Conservation (phyloP, 352 stramenopile genomes). For the Blastocystis sp. region DNA sequence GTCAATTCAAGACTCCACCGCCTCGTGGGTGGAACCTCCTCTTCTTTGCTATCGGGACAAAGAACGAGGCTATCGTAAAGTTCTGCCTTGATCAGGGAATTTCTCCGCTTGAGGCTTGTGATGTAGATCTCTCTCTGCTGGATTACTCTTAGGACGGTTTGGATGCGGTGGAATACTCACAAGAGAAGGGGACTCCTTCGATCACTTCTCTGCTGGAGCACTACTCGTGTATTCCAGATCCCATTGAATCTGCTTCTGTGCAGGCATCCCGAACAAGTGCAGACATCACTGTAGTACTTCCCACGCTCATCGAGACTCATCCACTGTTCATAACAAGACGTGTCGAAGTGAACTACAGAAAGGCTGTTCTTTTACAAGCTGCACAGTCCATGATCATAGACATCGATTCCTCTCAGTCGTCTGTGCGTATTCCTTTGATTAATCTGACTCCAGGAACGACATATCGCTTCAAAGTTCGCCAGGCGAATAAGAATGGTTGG, state of each 20-base stretch:
- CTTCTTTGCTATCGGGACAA: background rate
- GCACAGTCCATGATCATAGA: background rate
- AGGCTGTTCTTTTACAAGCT: background rate
- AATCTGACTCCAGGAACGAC: background rate
- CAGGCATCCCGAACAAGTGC: background rate
- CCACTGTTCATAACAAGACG: background rate
- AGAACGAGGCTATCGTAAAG: background rate
- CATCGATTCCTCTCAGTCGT: background rate
- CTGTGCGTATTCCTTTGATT: background rate
- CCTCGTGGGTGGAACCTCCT: background rate
- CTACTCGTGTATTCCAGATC: background rate
- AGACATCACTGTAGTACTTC: background rate
- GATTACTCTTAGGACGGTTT: background rate
- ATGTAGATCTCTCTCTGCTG: background rate
- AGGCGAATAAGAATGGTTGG: background rate
- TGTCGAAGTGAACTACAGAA: slow-evolving; percentile 10
- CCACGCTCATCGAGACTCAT: background rate
- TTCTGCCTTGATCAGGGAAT: slow-evolving; percentile 22
- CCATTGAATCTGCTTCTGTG: background rate
- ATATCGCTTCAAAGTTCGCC: slow-evolving; percentile 3
- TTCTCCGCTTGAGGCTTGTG: background rate
- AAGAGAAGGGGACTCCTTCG: background rate
- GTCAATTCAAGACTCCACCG: background rate
- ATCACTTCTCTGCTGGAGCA: background rate
- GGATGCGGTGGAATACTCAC: background rate